phyloP scores from a whole-genome alignment of 2,329 filamentous ascomycete species.

The Ophiostoma novo-ulmi region DNA sequence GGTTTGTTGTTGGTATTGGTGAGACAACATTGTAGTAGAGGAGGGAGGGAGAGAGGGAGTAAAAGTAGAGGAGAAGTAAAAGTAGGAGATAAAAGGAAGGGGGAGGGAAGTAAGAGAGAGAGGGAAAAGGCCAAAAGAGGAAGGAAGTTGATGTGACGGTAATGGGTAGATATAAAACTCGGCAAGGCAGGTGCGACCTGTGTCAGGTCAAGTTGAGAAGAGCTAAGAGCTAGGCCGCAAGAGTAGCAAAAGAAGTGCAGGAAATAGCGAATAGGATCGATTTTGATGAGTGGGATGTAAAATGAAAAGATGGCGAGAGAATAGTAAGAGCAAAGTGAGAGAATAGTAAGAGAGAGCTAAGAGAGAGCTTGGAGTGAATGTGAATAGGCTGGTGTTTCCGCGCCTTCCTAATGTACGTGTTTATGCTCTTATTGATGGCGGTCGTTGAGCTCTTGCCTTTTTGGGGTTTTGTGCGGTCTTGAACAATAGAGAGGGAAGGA shows the following conservation, averaged over 20 bases:
- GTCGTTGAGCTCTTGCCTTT: neutral
- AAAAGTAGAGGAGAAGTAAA: neutral
- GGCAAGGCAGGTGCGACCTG: constrained; percentile 5
- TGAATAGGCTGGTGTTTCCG: neutral
- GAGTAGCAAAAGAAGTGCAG: neutral
- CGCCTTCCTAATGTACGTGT: neutral
- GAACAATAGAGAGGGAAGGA: neutral
- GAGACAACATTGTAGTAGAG: constrained; percentile 13
- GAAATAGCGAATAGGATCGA: neutral
- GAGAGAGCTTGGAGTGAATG: neutral
- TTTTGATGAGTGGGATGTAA: neutral
- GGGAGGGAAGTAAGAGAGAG: constrained; percentile 10
- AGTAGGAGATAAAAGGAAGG: constrained; percentile 15
- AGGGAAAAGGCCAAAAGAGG: neutral
- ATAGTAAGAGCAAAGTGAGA: neutral
- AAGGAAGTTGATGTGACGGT: constrained; percentile 5
- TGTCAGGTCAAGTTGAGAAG: neutral
- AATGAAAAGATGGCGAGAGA: neutral
- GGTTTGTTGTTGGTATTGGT: constrained; percentile 19
- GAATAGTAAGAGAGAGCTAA: no score
- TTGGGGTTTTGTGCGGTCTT: neutral
- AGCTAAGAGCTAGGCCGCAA: neutral
- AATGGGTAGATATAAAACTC: neutral
- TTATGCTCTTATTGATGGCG: neutral
- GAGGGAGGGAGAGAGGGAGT: constrained; percentile 5